Base-by-base conservation (phyloP, 192 early-diverging fungal species). In the Radiomyces spectabilis region DNA sequence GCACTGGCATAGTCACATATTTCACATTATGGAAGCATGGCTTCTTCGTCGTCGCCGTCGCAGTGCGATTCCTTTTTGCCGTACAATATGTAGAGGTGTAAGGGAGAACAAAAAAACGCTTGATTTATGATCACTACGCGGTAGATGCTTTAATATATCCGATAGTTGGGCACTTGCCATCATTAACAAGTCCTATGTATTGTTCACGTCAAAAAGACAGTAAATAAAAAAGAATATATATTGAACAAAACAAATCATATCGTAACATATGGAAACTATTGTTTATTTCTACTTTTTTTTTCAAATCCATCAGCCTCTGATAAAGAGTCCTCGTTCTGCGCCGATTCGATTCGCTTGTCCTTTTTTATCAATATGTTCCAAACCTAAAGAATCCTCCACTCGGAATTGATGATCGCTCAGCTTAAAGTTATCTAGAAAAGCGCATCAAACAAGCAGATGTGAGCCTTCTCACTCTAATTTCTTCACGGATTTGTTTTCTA, bases 341-440 rank as follows among this genome's bases (percentile, higher is more conserved):
- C 50, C 49, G 43, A 42, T 51, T 34, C 52, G 33, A 44, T 53
- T 32, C 2, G 50, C 33, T 33, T 29, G 42, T n/a, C 33, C 34
- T n/a, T 24, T 62, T 35, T 62, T 62, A 26, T 62, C 60, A 19
- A 62, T 41, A 65, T 80, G 78, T 31, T 80, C 78, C 50, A 80
- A 58, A 4, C 73, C 78, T 38, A 80, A 22, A 26, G 16, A 15
- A 15, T 80, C 75, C 4, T 65, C 64, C 30, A 34, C 41, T 1
- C 18, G 13, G 44, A 60, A 54, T 32, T 61, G 46, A 18, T 56
- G 38, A 0, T 66, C 59, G 1, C 55, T 55, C 19, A 76, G 46
- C 18, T 71, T 44, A 31, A 60, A 45, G 15, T 64, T 66, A 57
- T 47, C 42, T 40, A 44, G 24, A 34, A 55, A 19, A 27, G n/a